These are phyloP conservation scores for Penicillium hordei DNA, from an alignment of 2,329 filamentous ascomycete species.

Conservation along the genomic window DNA sequence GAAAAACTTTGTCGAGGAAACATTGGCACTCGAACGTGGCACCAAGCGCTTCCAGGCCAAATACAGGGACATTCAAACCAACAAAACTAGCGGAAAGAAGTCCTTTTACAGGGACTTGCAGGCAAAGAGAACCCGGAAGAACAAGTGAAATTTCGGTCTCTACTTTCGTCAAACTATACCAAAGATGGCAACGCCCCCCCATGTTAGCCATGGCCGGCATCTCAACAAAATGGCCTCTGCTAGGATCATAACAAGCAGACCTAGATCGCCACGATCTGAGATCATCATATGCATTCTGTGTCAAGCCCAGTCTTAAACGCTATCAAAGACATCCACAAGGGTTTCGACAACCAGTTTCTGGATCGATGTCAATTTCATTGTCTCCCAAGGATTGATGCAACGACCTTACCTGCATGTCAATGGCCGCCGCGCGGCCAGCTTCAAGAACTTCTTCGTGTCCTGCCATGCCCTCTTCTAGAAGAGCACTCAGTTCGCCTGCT, in stretches of 20 bases:
- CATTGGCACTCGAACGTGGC: constrained; percentile 66
- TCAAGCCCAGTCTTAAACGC: neutral
- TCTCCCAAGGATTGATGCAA: neutral
- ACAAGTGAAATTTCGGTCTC: constrained; percentile 20
- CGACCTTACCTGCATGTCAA: constrained; percentile 60
- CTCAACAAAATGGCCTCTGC: neutral
- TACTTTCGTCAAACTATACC: neutral
- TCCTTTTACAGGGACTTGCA: constrained; percentile 81
- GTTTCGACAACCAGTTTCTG: constrained; percentile 41
- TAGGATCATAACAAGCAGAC: neutral
- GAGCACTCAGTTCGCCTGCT: constrained; percentile 52
- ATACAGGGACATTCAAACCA: constrained; percentile 78
- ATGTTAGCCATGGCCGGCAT: too few relatives aligned
- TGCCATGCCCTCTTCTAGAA: constrained; percentile 60
- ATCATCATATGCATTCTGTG: neutral
- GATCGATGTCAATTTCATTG: constrained; percentile 20
- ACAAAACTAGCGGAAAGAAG: constrained; percentile 86
- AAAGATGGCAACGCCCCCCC: neutral
- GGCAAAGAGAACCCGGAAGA: constrained; percentile 49
- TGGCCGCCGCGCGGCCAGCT: constrained; percentile 58
- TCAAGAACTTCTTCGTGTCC: constrained; percentile 67
- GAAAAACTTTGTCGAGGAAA: constrained; percentile 80
- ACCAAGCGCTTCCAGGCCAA: constrained; percentile 78
- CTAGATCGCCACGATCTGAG: neutral
- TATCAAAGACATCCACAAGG: constrained; percentile 32